These are phyloP conservation scores for Podaxis sp. DNA, from an alignment of 768 basidiomycete genomes.

Conservation along the genomic window DNA sequence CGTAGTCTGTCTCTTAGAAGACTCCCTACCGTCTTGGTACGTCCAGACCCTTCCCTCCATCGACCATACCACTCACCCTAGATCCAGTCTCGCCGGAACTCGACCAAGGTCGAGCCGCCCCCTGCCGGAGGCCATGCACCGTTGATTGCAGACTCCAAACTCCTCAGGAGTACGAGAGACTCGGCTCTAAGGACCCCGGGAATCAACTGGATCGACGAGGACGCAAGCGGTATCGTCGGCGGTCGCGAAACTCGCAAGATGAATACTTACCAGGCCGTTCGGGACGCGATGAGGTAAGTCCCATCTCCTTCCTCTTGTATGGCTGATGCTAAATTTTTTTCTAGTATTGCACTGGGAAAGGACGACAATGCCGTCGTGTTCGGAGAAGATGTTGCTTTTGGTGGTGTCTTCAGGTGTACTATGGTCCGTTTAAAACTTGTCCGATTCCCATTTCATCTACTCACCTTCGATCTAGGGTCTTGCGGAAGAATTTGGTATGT, in stretches of 20 bases:
- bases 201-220: constrained; percentile 69
- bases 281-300: constrained; percentile 70
- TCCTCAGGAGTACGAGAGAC: constrained; percentile 68
- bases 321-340: background rate
- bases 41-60: constrained; percentile 2
- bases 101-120: constrained; percentile 60
- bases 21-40: constrained; percentile 23
- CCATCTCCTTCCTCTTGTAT: background rate
- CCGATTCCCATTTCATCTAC: constrained; percentile 1
- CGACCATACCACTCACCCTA: constrained; percentile 3
- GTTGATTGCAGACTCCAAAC: constrained; percentile 65
- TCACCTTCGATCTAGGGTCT: constrained; percentile 59
- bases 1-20: constrained; percentile 20
- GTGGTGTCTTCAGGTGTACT: constrained; percentile 92
- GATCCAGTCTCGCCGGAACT: constrained; percentile 46
- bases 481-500: constrained; percentile 87
- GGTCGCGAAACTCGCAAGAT: constrained; percentile 91
- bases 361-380: constrained; percentile 90
- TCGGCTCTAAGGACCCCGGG: constrained; percentile 71
- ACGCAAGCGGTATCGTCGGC: constrained; percentile 50
- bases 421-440: constrained; percentile 54
- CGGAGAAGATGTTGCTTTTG: constrained; percentile 90
- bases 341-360: constrained; percentile 72
- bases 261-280: constrained; percentile 92
- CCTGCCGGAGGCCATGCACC: constrained; percentile 79